phyloP scores from a whole-genome alignment of 805 yeast species.

The Kurtzmaniella fragi region DNA sequence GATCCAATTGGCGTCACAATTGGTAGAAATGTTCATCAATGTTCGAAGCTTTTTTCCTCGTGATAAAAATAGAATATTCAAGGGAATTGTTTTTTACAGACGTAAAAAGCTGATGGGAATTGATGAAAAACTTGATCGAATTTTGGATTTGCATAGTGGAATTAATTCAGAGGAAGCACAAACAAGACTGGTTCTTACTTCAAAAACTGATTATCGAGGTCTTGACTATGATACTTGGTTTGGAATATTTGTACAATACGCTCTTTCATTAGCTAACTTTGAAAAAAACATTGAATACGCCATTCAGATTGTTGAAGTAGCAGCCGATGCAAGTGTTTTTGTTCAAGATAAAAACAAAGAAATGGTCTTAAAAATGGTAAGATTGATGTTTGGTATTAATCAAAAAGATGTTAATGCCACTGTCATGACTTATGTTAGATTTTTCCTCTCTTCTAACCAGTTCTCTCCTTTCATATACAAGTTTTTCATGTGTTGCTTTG shows the following conservation, averaged over 20 bases:
- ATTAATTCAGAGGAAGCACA: constrained; percentile 24
- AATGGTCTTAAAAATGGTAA: constrained; percentile 57
- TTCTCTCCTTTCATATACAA: constrained; percentile 67
- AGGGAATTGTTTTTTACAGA: constrained; percentile 60
- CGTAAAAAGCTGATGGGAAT: constrained; percentile 58
- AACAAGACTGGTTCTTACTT: constrained; percentile 34
- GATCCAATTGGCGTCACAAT: constrained; percentile 78
- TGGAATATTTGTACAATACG: constrained; percentile 72
- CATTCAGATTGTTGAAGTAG: constrained; percentile 56
- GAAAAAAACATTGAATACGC: constrained; percentile 59
- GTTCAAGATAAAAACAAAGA: constrained; percentile 57
- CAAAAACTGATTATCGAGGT: constrained; percentile 66
- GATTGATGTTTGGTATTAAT: constrained; percentile 51
- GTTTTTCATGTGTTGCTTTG: constrained; percentile 61
- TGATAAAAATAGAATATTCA: constrained; percentile 65
- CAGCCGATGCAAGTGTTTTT: constrained; percentile 76
- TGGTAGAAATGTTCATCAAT: constrained; percentile 76
- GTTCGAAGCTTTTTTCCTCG: constrained; percentile 75
- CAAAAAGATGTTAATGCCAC: constrained; percentile 46
- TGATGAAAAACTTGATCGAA: constrained; percentile 67
- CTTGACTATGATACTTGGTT: constrained; percentile 80
- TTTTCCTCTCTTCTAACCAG: constrained; percentile 62
- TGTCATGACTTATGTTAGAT: constrained; percentile 56
- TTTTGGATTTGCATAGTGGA: constrained; percentile 62
- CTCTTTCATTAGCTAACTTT: constrained; percentile 59